Percentiles rank a stretch among this genome's conserved stretches.
Conservation (phyloP, 2,329 filamentous ascomycete species). For the Aureobasidium leucospermi region DNA sequence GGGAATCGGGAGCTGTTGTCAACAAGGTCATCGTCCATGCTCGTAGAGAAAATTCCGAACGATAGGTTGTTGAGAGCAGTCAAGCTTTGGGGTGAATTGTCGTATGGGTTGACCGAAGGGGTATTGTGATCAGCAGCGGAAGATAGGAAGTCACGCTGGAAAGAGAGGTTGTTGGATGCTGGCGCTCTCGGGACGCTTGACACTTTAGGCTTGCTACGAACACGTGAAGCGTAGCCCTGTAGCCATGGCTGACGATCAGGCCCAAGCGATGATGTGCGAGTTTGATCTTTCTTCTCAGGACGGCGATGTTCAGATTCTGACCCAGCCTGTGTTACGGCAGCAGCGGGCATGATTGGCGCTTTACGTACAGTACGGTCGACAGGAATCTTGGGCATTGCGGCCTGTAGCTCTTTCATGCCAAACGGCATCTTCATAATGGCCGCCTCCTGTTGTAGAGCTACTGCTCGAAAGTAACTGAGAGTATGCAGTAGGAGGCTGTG, state of each 20-base stretch:
- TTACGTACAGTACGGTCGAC: neutral
- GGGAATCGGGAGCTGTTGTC: neutral
- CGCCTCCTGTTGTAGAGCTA: slow-evolving; percentile 34
- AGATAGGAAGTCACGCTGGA: neutral
- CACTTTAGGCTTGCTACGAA: neutral
- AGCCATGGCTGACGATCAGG: neutral
- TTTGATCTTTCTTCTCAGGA: neutral
- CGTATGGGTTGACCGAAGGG: neutral
- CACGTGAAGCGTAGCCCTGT: neutral
- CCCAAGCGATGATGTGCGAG: neutral
- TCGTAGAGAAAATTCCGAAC: neutral
- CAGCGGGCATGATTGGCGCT: neutral
- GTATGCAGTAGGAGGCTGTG: slow-evolving; percentile 30
- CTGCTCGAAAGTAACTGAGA: slow-evolving; percentile 35
- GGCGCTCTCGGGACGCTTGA: neutral
- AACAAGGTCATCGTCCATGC: neutral
- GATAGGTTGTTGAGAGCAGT: neutral
- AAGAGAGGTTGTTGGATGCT: neutral
- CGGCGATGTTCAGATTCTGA: neutral
- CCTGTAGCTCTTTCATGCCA: slow-evolving; percentile 25
- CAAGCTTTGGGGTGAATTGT: neutral
- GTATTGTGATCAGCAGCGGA: neutral
- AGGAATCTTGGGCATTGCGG: slow-evolving; percentile 18
- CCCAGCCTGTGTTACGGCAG: neutral
- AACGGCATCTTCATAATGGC: slow-evolving; percentile 23